Percentiles rank a stretch among this genome's conserved stretches.
Evolutionary conservation across 768 basidiomycete genomes (phyloP).

Genomic region (Phylloporus sp.): DNA sequence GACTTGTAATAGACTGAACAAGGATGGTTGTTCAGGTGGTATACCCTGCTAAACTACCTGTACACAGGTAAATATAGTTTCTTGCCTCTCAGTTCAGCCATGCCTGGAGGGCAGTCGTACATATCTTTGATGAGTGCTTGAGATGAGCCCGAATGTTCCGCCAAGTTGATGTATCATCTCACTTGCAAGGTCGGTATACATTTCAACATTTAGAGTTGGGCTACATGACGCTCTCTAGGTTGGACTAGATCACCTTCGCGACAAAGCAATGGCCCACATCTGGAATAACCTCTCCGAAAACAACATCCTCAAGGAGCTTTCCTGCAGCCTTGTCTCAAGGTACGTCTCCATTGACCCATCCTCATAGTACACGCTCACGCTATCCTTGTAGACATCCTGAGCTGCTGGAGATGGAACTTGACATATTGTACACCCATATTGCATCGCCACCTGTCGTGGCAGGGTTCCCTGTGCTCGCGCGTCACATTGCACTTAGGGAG

Average conservation of each 20-base stretch:
- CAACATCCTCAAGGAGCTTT: slow-evolving; percentile 25
- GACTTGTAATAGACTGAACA: neutral
- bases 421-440: slow-evolving; percentile 16
- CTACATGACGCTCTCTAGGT: slow-evolving; percentile 6
- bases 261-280: slow-evolving; percentile 18
- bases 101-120: neutral
- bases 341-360: neutral
- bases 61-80: slow-evolving; percentile 35
- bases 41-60: slow-evolving; percentile 37
- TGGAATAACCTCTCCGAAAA: slow-evolving; percentile 14
- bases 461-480: slow-evolving; percentile 10
- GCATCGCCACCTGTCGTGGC: slow-evolving; percentile 11
- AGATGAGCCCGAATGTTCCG: slow-evolving; percentile 29
- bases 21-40: slow-evolving; percentile 27
- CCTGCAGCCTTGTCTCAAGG: slow-evolving; percentile 17
- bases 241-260: slow-evolving; percentile 15
- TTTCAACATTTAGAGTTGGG: neutral
- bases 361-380: neutral
- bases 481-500: slow-evolving; percentile 13
- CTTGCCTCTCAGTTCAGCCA: slow-evolving; percentile 27
- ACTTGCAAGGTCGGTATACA: slow-evolving; percentile 34
- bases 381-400: slow-evolving; percentile 6
- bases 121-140: neutral
- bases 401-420: slow-evolving; percentile 24
- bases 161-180: slow-evolving; percentile 44